A percentile compares a stretch with the other conserved stretches of the same genome.
Evolutionary conservation across 208 protist species (phyloP).

Genomic region (Crithidia sp.): DNA sequence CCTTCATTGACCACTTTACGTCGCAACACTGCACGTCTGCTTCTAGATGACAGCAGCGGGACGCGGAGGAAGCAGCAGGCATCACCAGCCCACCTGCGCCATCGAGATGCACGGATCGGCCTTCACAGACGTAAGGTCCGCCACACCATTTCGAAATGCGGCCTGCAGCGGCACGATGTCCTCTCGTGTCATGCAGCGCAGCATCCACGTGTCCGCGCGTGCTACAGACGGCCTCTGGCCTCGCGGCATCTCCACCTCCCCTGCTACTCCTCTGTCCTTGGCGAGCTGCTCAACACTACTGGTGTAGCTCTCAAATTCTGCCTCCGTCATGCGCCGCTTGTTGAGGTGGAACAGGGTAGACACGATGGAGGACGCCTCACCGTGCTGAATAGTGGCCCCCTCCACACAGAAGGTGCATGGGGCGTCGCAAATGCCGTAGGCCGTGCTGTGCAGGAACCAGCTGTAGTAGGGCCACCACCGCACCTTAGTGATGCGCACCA

Average conservation of each 20-base stretch:
- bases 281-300: background rate
- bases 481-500: background rate
- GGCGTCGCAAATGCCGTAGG: background rate
- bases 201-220: conserved; percentile 2
- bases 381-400: background rate
- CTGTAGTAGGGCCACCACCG: conserved; percentile 15
- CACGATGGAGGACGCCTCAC: background rate
- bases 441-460: background rate
- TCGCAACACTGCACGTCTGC: too few relatives aligned
- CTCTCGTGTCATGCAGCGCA: conserved; percentile 3
- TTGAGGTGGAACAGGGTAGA: background rate
- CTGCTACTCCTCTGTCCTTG: background rate
- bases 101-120: background rate
- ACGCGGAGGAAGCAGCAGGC: too few relatives aligned
- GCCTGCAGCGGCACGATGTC: background rate
- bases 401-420: background rate
- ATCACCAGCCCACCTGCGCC: background rate
- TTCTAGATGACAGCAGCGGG: too few relatives aligned
- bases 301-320: background rate
- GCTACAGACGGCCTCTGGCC: background rate
- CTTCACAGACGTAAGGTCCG: background rate
- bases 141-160: background rate
- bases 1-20: too few relatives aligned
- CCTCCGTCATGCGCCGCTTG: background rate
- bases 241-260: background rate